Evolutionary conservation across 73 alveolate species (phyloP), one percentile per base, ranked within the genome.

Genomic region (Paramecium biaurelia): DNA sequence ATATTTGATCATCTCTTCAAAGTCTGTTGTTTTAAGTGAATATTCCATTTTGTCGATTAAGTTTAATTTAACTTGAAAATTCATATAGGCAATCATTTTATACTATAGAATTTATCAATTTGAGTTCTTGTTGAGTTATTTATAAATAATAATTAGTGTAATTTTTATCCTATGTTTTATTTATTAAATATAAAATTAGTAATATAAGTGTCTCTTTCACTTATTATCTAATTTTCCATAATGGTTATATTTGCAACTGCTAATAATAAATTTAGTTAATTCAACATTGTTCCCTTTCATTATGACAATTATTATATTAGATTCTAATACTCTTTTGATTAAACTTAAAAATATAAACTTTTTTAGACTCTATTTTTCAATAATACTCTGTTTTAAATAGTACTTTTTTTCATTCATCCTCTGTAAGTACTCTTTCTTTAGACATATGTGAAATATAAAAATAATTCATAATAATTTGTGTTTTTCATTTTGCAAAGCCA

Each of bases 241-340:
- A 88, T 67, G 20, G 93, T 68, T 0, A 88, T 88, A 28, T 88
- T 88, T 6, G 93, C 86, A 35, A 90, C 93, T n/a, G 89, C 85
- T 70, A 70, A 63, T 70, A 89, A 70, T 7, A 89, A 28, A 45
- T 89, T 70, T 89, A 6, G 94, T 92, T 43, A 89, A 45, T 72
- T 89, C 94, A 1, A 92, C 70, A 56, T 89, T 89, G 21, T 57
- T 63, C n/a, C 94, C 94, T 38, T 72, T 89, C 30, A 82, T 45
- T 70, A 57, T 63, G 18, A 59, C 74, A 24, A 89, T 41, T 43
- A 89, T 57, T 0, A 89, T 82, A 30, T 89, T 89, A 2, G 94
- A 76, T n/a, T 24, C 74, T 20, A 89, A 67, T 26, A 89, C 32
- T 70, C 94, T 89, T 41, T 15, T n/a, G 8, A n/a, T 53, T 0